These are phyloP conservation scores for Neoscytalidium dimidiatum DNA, from an alignment of 2,329 filamentous ascomycete species.

Conservation along the genomic window DNA sequence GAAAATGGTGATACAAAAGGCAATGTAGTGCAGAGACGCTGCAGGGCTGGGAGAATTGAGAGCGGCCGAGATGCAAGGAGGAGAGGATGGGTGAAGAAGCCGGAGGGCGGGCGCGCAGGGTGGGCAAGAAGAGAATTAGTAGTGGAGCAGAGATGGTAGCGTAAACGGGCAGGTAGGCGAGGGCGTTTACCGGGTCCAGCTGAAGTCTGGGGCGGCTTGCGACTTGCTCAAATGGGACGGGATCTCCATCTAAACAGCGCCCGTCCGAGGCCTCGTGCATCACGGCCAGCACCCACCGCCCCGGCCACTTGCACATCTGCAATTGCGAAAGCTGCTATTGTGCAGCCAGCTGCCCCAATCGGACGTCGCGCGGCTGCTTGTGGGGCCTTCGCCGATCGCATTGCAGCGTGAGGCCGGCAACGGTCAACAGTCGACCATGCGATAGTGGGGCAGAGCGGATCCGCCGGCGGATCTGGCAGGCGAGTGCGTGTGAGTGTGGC, in stretches of 20 bases:
- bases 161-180: no score
- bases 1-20: background rate
- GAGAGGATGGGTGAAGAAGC: background rate
- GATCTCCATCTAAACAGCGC: slow-evolving; percentile 3
- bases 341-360: background rate
- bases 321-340: background rate
- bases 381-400: background rate
- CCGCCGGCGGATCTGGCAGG: no score
- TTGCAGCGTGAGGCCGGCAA: background rate
- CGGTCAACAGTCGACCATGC: no score
- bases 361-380: background rate
- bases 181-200: no score
- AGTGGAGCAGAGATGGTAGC: background rate
- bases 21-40: background rate
- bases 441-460: no score
- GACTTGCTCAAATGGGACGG: slow-evolving; percentile 15
- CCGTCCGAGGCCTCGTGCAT: background rate
- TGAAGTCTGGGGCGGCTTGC: background rate
- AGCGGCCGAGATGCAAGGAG: background rate
- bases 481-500: background rate
- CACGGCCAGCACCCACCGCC: background rate
- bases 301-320: slow-evolving; percentile 9
- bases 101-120: background rate
- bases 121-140: background rate
- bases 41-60: background rate